These are phyloP conservation scores for Arabidopsis suecica DNA, from an alignment of 345 rosid genomes.

Conservation along the genomic window DNA sequence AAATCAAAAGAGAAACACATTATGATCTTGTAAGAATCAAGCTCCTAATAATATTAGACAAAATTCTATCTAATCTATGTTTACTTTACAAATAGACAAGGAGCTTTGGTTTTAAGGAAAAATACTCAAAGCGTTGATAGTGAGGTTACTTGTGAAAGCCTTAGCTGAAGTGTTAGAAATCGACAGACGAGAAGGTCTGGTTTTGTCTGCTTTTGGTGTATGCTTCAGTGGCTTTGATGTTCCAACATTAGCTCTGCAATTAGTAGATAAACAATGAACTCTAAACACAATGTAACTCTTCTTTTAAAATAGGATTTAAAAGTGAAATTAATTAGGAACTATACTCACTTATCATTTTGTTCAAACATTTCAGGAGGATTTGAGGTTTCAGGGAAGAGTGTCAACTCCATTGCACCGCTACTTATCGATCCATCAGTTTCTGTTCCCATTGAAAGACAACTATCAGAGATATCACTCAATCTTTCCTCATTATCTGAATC, in stretches of 20 bases:
- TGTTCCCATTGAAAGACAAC: conserved; percentile 74
- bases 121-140: background rate
- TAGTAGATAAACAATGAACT: conserved; percentile 15
- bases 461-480: conserved; percentile 56
- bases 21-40: background rate
- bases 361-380: conserved; percentile 37
- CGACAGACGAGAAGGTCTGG: conserved; percentile 53
- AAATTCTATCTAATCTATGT: background rate
- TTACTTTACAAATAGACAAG: background rate
- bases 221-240: conserved; percentile 61
- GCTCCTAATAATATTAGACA: background rate
- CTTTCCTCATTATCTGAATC: conserved; percentile 66
- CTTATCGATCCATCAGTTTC: conserved; percentile 69
- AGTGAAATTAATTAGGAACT: background rate
- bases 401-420: conserved; percentile 59
- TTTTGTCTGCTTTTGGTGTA: conserved; percentile 43
- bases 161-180: conserved; percentile 52
- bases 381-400: conserved; percentile 67
- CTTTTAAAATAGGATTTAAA: background rate
- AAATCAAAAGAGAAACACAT: background rate
- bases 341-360: conserved; percentile 58
- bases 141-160: conserved; percentile 51
- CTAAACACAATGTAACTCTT: background rate
- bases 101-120: conserved; percentile 1
- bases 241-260: conserved; percentile 37